Conservation (phyloP, 2,329 filamentous ascomycete genomes). For the Exophiala alcalophila region DNA sequence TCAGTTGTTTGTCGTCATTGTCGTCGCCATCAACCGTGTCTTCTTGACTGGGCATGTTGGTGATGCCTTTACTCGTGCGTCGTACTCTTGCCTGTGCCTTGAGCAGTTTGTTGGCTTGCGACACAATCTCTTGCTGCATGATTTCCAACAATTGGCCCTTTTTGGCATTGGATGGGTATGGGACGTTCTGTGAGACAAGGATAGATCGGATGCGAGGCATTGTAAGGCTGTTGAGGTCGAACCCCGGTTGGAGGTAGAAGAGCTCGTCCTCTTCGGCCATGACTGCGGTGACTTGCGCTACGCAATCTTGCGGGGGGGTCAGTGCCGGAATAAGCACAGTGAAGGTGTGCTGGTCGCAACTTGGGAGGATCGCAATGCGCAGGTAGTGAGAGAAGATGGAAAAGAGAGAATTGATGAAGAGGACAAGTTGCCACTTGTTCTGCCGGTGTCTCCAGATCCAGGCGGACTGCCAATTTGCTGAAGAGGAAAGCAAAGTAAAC, state of each 20-base stretch:
- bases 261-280: slow-evolving; percentile 57
- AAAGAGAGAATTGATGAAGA: too few species aligned
- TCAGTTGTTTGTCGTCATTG: slow-evolving; percentile 47
- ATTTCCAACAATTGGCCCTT: slow-evolving; percentile 84
- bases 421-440: too few species aligned
- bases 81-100: slow-evolving; percentile 73
- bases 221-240: slow-evolving; percentile 79
- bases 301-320: neutral
- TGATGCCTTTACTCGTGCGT: slow-evolving; percentile 83
- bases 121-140: slow-evolving; percentile 73
- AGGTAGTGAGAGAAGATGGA: too few species aligned
- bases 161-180: slow-evolving; percentile 85
- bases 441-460: too few species aligned
- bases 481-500: too few species aligned
- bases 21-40: slow-evolving; percentile 60
- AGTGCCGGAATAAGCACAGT: too few species aligned
- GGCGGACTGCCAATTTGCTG: too few species aligned
- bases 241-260: slow-evolving; percentile 82
- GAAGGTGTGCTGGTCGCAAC: too few species aligned
- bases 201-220: slow-evolving; percentile 87
- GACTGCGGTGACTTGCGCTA: slow-evolving; percentile 7
- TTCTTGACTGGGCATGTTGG: slow-evolving; percentile 62
- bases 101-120: slow-evolving; percentile 74
- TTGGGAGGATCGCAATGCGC: too few species aligned
- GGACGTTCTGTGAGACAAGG: slow-evolving; percentile 80